phyloP scores from a whole-genome alignment of 805 yeast genomes.

The Schwanniomyces vanrijiae region DNA sequence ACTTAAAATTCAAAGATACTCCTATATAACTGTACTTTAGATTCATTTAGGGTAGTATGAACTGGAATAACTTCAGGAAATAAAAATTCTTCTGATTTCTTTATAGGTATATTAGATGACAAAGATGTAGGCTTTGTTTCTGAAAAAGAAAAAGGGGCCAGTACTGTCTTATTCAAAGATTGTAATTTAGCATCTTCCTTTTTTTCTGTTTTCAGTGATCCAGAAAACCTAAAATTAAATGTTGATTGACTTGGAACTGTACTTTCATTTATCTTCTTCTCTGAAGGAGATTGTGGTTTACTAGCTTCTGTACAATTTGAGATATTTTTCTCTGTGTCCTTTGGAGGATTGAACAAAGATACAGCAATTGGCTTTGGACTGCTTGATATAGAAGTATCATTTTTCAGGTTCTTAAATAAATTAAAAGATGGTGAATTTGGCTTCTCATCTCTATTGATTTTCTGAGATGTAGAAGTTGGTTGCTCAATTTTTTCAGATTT shows the following conservation, averaged over 20 bases:
- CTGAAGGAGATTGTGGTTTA: background rate
- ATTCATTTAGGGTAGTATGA: slow-evolving; percentile 19
- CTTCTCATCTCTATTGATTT: background rate
- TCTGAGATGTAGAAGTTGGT: background rate
- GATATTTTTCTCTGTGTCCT: background rate
- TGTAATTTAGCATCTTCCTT: background rate
- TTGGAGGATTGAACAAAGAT: background rate
- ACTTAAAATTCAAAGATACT: slow-evolving; percentile 24
- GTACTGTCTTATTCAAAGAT: background rate
- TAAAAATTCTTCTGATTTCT: background rate
- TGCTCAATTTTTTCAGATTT: background rate
- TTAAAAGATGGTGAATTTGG: background rate
- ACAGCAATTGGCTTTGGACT: background rate
- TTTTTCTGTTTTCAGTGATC: background rate
- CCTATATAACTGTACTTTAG: slow-evolving; percentile 26
- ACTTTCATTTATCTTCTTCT: background rate
- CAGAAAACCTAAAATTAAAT: background rate
- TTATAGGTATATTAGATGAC: background rate
- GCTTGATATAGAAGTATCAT: background rate
- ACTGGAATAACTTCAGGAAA: slow-evolving; percentile 25
- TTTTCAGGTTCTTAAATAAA: background rate
- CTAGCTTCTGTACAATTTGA: background rate
- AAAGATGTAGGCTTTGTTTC: background rate
- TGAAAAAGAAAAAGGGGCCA: background rate
- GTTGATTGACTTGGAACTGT: background rate